Conservation (phyloP, 352 stramenopile genomes). For the Pythium insidiosum region DNA sequence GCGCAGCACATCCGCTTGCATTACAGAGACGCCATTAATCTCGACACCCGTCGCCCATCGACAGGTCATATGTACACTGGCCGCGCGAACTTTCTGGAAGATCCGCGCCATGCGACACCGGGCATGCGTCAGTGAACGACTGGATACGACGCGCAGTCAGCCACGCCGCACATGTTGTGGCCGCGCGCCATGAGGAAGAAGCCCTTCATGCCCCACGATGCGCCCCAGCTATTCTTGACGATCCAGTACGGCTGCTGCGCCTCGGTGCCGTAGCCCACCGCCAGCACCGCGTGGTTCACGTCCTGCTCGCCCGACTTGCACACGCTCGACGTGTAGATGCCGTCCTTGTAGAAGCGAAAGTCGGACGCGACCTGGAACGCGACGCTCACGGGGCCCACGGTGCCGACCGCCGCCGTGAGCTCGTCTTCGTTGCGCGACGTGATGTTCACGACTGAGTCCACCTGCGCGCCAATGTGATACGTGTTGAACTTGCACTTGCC, state of each 20-base stretch:
- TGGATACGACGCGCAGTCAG: constrained; percentile 83
- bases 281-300: constrained; percentile 92
- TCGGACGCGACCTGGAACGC: constrained; percentile 86
- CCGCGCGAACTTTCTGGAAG: no score
- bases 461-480: constrained; percentile 58
- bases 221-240: constrained; percentile 97
- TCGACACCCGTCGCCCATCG: no score
- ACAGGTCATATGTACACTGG: no score
- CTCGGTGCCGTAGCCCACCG: constrained; percentile 94
- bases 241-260: constrained; percentile 91
- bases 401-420: constrained; percentile 59
- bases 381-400: constrained; percentile 64
- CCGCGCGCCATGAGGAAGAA: constrained; percentile 95
- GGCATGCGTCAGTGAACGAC: constrained; percentile 40
- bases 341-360: constrained; percentile 86
- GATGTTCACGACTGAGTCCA: constrained; percentile 81
- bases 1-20: no score
- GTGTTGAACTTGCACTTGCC: constrained; percentile 78
- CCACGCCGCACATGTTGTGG: constrained; percentile 85
- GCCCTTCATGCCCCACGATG: constrained; percentile 90
- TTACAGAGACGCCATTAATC: no score
- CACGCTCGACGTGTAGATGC: constrained; percentile 81
- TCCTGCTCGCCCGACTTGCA: constrained; percentile 76
- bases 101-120: no score
- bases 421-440: constrained; percentile 71